Evolutionary conservation across 805 yeast species (phyloP).

Genomic region (Jamesozyma rosinii): DNA sequence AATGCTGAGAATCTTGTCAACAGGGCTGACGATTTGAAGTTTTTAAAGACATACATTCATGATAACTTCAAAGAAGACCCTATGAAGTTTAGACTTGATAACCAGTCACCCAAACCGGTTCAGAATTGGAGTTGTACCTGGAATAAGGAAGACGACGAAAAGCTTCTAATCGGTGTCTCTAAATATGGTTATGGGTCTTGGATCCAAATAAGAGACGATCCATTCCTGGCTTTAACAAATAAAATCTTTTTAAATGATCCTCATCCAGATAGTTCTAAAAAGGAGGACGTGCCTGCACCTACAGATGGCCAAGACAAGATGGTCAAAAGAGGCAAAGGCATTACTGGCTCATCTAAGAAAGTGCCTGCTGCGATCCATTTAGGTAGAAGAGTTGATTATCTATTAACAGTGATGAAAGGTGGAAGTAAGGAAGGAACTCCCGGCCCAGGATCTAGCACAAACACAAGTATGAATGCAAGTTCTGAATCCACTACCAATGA

Average conservation of each 20-base stretch:
- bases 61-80: constrained; percentile 48
- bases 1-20: constrained; percentile 82
- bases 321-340: constrained; percentile 19
- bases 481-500: constrained; percentile 8
- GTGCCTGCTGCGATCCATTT: constrained; percentile 90
- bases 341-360: constrained; percentile 40
- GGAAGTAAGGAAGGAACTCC: constrained; percentile 33
- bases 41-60: constrained; percentile 47
- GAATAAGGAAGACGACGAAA: constrained; percentile 75
- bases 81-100: constrained; percentile 47
- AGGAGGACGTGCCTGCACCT: constrained; percentile 2
- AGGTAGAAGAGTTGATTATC: constrained; percentile 83
- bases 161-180: constrained; percentile 74
- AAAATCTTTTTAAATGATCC: constrained; percentile 62
- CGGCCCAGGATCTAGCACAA: constrained; percentile 8
- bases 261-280: constrained; percentile 11
- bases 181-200: constrained; percentile 96
- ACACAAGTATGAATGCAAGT: constrained; percentile 5
- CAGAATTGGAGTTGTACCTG: constrained; percentile 88
- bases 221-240: constrained; percentile 74
- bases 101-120: constrained; percentile 61
- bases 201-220: constrained; percentile 91
- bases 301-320: neutral
- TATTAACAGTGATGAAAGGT: constrained; percentile 61
- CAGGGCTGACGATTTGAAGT: constrained; percentile 76